Conservation (phyloP, 2,329 filamentous ascomycete genomes). For the Scedosporium boydii region DNA sequence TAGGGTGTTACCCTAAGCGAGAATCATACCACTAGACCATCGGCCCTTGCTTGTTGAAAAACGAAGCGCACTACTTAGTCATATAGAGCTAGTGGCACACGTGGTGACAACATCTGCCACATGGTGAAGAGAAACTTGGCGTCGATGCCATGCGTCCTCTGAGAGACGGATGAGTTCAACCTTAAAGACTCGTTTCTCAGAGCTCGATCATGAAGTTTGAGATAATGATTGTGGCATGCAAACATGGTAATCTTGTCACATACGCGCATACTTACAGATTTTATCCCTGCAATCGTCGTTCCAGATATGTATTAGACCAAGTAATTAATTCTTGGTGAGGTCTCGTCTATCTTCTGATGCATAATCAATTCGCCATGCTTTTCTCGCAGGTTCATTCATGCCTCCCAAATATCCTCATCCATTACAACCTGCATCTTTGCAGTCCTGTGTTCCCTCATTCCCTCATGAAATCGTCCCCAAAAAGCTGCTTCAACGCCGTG, state of each 20-base stretch:
- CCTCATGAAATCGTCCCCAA: background rate
- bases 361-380: background rate
- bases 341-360: background rate
- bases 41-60: background rate
- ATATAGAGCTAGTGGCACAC: background rate
- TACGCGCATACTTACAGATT: background rate
- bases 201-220: background rate
- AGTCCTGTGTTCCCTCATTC: too few relatives aligned
- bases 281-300: background rate
- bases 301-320: background rate
- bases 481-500: background rate
- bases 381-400: background rate
- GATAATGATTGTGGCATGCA: too few relatives aligned
- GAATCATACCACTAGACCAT: conserved; percentile 63
- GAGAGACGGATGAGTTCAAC: background rate
- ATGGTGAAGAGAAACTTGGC: too few relatives aligned
- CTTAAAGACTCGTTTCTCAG: background rate
- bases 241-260: background rate
- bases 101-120: too few relatives aligned
- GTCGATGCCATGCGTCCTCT: too few relatives aligned
- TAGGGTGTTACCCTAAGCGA: conserved; percentile 47
- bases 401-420: background rate
- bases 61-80: background rate
- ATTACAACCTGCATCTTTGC: background rate
- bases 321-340: background rate